These are phyloP conservation scores for Flaveria ramosissima DNA, from an alignment of 129 eudicot species.

Conservation along the genomic window DNA sequence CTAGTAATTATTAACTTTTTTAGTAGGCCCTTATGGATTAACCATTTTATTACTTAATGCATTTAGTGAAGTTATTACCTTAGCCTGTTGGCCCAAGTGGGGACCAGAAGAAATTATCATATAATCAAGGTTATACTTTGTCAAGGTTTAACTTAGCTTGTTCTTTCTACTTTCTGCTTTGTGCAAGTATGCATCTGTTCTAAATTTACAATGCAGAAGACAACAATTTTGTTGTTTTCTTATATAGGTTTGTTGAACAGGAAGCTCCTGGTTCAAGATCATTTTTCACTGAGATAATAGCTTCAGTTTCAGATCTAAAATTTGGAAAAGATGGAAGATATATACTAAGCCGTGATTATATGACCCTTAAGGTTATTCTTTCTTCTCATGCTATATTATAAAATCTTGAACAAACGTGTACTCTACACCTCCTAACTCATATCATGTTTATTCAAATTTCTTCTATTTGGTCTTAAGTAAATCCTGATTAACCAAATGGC, in stretches of 20 bases:
- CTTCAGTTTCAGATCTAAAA: slow-evolving; percentile 93
- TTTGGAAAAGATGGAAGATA: slow-evolving; percentile 91
- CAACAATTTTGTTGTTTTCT: neutral
- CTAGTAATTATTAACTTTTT: neutral
- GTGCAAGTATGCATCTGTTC: neutral
- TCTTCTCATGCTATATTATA: neutral
- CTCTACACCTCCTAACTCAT: no score
- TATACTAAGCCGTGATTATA: slow-evolving; percentile 89
- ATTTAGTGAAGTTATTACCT: neutral
- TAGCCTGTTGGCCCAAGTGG: neutral
- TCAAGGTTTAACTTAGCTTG: slow-evolving; percentile 1
- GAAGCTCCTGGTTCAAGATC: slow-evolving; percentile 99
- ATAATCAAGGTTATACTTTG: neutral
- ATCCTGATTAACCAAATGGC: no score
- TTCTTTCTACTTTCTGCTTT: neutral
- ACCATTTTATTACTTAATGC: neutral
- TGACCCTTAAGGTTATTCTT: slow-evolving; percentile 83
- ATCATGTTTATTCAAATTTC: no score
- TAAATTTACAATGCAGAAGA: slow-evolving; percentile 5
- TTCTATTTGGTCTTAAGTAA: no score
- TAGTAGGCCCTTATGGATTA: neutral
- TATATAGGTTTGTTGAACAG: slow-evolving; percentile 86
- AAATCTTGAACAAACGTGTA: no score
- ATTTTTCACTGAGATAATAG: slow-evolving; percentile 95
- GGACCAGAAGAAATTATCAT: slow-evolving; percentile 1